Base-by-base conservation (phyloP, 805 yeast genomes). In the Teunomyces funiuensis region DNA sequence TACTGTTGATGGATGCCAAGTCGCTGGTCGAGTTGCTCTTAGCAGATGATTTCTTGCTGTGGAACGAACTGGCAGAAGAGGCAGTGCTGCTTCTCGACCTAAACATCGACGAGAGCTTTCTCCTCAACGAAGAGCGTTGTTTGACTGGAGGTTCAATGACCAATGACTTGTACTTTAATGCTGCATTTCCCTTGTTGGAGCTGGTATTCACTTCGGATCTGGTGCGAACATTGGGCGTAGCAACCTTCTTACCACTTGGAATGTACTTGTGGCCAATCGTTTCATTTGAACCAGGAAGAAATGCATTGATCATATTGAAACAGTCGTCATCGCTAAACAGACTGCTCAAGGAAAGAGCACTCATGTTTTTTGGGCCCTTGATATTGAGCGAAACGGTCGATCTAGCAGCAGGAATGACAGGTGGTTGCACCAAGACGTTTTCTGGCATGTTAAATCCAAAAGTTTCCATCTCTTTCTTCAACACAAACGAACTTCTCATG, bases 401-500 rank as follows among this genome's bases (percentile, higher is more conserved):
- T 29, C 45, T 44, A 23, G 54, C 54, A 9, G 53, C 52, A 11
- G 57, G 54, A 17, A 52, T 47, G 19, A 52, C 46, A 18, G 57
- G 55, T 16, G 59, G 57, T 19, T 48, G 48, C 22, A 37, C 36
- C 18, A 47, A 37, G n/a, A 59, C 63, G 45, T 63, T 62, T 42
- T 64, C 70, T 9, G 68, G 63, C 13, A 42, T 41, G 43, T 62
- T 62, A 45, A 40, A 58, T 4, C 71, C 70, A 39, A 55, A 42
- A 11, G 53, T 52, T 37, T 60, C 62, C 60, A 69, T 62, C 45
- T 67, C 74, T 54, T 64, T 65, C 57, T 66, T 66, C 55, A 70
- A 64, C 13, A 70, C 55, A 49, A 63, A 69, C 28, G 71, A 63
- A 39, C 66, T 58, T 54, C 69, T 64, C 74, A 70, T 70, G 49